phyloP scores from a whole-genome alignment of 2,329 filamentous ascomycete genomes.

The Cladophialophora chaetospira region DNA sequence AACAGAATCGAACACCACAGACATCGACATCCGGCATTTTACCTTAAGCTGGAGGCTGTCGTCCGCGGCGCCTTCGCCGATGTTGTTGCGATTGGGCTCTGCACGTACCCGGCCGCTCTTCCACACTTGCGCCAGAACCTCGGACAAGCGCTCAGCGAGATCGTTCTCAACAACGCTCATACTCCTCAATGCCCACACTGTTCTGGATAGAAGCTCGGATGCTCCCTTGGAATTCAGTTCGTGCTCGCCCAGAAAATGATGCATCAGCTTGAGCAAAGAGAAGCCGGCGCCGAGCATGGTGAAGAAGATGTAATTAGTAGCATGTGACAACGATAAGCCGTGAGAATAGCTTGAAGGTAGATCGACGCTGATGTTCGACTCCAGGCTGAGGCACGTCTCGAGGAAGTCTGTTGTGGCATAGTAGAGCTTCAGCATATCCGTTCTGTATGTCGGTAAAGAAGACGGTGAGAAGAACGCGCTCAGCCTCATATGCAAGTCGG shows the following conservation, averaged over 20 bases:
- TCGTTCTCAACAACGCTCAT: constrained; percentile 66
- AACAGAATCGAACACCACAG: constrained; percentile 66
- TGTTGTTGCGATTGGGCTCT: constrained; percentile 33
- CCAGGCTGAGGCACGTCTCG: constrained; percentile 49
- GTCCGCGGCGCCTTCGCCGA: constrained; percentile 26
- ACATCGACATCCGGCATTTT: constrained; percentile 68
- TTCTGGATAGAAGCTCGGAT: constrained; percentile 59
- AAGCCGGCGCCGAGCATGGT: constrained; percentile 68
- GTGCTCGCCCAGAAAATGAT: constrained; percentile 63
- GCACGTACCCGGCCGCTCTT: constrained; percentile 47
- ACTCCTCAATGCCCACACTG: constrained; percentile 60
- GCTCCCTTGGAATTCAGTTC: constrained; percentile 53
- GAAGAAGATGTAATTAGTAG: constrained; percentile 66
- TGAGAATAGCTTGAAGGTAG: constrained; percentile 33
- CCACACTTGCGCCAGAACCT: constrained; percentile 68
- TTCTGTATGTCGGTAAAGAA: constrained; percentile 48
- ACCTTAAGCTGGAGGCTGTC: constrained; percentile 62
- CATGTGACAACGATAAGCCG: constrained; percentile 51
- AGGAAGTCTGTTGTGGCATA: constrained; percentile 50
- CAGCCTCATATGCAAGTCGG: constrained; percentile 51
- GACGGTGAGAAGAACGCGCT: constrained; percentile 55
- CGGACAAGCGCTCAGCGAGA: constrained; percentile 63
- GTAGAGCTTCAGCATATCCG: constrained; percentile 49
- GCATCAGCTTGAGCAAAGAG: constrained; percentile 65
- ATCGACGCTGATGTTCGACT: constrained; percentile 41